phyloP scores from a whole-genome alignment of 2,329 filamentous ascomycete species.

The Aureobasidium sp. region DNA sequence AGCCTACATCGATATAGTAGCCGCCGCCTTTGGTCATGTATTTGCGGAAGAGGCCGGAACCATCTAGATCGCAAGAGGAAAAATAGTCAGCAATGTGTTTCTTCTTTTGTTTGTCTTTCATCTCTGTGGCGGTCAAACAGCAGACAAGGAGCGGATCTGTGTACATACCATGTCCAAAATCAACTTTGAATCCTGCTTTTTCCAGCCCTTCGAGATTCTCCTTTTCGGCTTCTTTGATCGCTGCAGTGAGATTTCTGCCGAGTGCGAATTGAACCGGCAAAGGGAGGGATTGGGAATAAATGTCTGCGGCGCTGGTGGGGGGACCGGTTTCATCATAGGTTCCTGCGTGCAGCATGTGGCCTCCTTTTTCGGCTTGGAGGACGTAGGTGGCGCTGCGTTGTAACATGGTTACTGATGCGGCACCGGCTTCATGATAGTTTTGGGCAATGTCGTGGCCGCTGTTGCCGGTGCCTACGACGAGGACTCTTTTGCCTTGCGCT shows the following conservation, averaged over 20 bases:
- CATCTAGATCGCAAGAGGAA: constrained; percentile 26
- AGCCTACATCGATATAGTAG: constrained; percentile 65
- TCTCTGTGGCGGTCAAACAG: too few species aligned
- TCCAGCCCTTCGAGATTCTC: constrained; percentile 41
- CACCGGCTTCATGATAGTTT: constrained; percentile 54
- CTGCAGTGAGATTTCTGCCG: constrained; percentile 42
- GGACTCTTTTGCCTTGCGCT: constrained; percentile 36
- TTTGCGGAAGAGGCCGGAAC: constrained; percentile 52
- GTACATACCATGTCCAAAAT: constrained; percentile 42
- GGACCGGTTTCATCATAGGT: constrained; percentile 47
- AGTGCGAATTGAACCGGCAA: constrained; percentile 53
- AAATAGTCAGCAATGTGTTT: too few species aligned
- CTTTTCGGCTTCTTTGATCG: constrained; percentile 27
- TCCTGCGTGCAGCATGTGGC: constrained; percentile 43
- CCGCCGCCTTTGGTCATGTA: constrained; percentile 60
- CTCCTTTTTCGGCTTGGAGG: constrained; percentile 49
- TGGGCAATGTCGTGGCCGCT: constrained; percentile 47
- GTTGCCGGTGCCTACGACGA: constrained; percentile 45
- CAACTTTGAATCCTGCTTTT: constrained; percentile 54
- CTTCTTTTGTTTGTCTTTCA: too few species aligned
- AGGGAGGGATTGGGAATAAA: constrained; percentile 53
- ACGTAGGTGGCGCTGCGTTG: constrained; percentile 62
- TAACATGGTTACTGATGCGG: constrained; percentile 57
- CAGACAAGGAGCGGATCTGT: too few species aligned
- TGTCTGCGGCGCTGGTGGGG: constrained; percentile 59